A percentile compares a stretch with the other conserved stretches of the same genome.
Evolutionary conservation across 202 grass and related monocot species (phyloP).

Genomic region (Zizania palustris): DNA sequence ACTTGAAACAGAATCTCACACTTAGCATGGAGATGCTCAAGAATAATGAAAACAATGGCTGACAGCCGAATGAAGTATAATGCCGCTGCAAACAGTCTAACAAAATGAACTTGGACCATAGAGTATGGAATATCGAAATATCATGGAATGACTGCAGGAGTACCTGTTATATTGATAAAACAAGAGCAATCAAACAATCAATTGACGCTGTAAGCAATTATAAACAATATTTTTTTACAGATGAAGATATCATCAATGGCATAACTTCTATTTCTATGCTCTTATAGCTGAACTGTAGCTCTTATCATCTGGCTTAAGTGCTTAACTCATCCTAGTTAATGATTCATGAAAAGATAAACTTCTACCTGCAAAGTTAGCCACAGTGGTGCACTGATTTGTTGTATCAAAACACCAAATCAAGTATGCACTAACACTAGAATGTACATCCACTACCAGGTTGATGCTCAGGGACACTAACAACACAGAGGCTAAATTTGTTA

Average conservation of each 20-base stretch:
- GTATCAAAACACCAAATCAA: background rate
- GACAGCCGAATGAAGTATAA: constrained; percentile 12
- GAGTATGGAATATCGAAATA: constrained; percentile 6
- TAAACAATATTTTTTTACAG: background rate
- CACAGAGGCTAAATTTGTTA: too few species aligned
- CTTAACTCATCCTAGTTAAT: background rate
- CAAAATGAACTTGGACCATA: background rate
- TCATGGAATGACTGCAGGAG: background rate
- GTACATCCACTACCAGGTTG: background rate
- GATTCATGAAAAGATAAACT: background rate
- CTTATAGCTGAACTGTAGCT: background rate
- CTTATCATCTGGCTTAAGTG: background rate
- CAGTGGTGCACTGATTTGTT: background rate
- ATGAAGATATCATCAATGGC: background rate
- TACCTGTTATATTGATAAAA: background rate
- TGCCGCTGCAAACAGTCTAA: background rate
- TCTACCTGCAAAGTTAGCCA: too few species aligned
- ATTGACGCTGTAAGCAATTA: background rate
- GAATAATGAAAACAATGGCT: background rate
- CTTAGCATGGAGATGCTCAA: background rate
- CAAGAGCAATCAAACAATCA: background rate
- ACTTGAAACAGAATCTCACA: background rate
- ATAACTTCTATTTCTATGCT: background rate
- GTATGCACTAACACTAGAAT: background rate
- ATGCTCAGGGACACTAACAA: background rate